Evolutionary conservation across 768 basidiomycete species (phyloP).

Genomic region (Rhizopogon vulgaris): DNA sequence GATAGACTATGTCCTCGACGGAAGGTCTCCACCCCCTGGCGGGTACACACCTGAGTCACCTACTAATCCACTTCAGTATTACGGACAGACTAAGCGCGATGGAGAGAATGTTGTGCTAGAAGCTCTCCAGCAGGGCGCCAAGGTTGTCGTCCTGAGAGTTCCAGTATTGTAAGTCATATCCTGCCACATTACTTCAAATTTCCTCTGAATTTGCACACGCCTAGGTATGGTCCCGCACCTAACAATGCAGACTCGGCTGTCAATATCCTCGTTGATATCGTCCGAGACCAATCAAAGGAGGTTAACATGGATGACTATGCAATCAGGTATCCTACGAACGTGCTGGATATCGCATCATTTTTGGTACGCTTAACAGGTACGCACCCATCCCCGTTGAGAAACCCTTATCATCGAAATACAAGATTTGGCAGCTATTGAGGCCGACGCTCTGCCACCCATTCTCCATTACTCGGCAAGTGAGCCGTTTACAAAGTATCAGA

Average conservation of each 20-base stretch:
- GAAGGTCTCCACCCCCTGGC: conserved; percentile 65
- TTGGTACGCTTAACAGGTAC: conserved; percentile 70
- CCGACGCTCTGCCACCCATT: conserved; percentile 53
- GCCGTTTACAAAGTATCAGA: conserved; percentile 89
- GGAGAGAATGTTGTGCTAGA: conserved; percentile 78
- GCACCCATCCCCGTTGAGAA: conserved; percentile 11
- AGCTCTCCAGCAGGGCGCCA: conserved; percentile 39
- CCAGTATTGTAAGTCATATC: conserved; percentile 68
- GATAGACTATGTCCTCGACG: conserved; percentile 93
- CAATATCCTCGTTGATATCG: conserved; percentile 83
- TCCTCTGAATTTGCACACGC: conserved; percentile 2
- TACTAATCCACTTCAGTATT: conserved; percentile 84
- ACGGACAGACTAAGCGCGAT: conserved; percentile 80
- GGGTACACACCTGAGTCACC: conserved; percentile 62
- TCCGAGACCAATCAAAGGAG: conserved; percentile 77
- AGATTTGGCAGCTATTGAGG: conserved; percentile 24
- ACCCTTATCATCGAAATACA: not conserved
- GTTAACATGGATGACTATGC: conserved; percentile 98
- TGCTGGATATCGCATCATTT: conserved; percentile 81
- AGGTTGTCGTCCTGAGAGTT: conserved; percentile 71
- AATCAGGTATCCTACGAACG: conserved; percentile 88
- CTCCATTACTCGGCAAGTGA: conserved; percentile 83
- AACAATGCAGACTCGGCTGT: conserved; percentile 86
- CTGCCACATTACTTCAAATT: not conserved
- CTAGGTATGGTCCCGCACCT: conserved; percentile 81